Conservation (phyloP, 139 green algal genomes). For the Micractinium sp. region DNA sequence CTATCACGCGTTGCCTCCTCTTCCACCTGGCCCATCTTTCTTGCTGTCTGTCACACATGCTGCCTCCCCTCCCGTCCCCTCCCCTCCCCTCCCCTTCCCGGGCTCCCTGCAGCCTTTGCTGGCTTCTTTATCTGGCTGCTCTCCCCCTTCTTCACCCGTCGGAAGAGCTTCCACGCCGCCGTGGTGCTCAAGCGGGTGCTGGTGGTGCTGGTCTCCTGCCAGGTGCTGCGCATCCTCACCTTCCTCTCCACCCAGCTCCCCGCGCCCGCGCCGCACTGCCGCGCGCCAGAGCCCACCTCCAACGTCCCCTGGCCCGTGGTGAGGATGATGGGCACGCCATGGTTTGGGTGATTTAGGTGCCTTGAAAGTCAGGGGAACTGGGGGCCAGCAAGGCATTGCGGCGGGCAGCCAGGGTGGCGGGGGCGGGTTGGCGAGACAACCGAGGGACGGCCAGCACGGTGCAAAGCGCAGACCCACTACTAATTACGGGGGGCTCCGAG, state of each 20-base stretch:
- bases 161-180: slow-evolving; percentile 87
- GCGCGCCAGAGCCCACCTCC: slow-evolving; percentile 58
- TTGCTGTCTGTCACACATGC: background rate
- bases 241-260: slow-evolving; percentile 89
- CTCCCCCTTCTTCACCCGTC: slow-evolving; percentile 76
- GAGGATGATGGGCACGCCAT: background rate
- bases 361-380: too few relatives aligned
- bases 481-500: too few relatives aligned
- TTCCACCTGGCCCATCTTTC: background rate
- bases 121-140: slow-evolving; percentile 85
- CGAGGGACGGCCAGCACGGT: too few relatives aligned
- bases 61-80: too few relatives aligned
- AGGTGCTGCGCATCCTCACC: slow-evolving; percentile 83
- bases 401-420: too few relatives aligned
- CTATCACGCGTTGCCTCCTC: too few relatives aligned
- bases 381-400: too few relatives aligned
- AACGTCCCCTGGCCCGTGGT: slow-evolving; percentile 57
- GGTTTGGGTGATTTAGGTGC: background rate
- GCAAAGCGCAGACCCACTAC: too few relatives aligned
- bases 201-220: slow-evolving; percentile 81
- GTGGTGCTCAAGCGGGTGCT: slow-evolving; percentile 81
- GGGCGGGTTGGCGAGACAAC: too few relatives aligned
- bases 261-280: slow-evolving; percentile 87
- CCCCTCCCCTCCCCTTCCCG: background rate
- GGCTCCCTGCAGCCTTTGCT: slow-evolving; percentile 50